Conservation (phyloP, 1,284 basidiomycete species). For the Ustilago esculenta region DNA sequence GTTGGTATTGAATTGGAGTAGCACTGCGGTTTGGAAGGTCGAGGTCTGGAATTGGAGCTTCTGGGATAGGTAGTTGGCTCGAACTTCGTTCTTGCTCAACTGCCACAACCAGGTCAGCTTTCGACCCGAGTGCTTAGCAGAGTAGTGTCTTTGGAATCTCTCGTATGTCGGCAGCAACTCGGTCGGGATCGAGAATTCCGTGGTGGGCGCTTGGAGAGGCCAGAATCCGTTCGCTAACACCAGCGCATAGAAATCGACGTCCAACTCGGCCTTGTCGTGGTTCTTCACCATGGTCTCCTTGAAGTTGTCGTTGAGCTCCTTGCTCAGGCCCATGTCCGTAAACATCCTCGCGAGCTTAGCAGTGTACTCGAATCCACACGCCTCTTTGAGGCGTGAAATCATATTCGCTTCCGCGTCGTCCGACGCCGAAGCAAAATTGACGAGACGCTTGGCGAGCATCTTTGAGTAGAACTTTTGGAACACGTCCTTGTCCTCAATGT, state of each 20-base stretch:
- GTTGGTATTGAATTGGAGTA: slow-evolving; percentile 88
- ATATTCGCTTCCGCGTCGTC: slow-evolving; percentile 97
- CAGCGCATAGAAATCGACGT: slow-evolving; percentile 89
- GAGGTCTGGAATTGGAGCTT: slow-evolving; percentile 96
- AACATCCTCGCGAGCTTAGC: slow-evolving; percentile 99
- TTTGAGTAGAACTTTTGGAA: slow-evolving; percentile 99
- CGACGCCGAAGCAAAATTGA: slow-evolving; percentile 89
- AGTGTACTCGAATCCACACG: slow-evolving; percentile 98
- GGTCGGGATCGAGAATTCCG: slow-evolving; percentile 87
- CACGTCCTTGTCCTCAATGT: slow-evolving; percentile 98
- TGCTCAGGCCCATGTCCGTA: slow-evolving; percentile 94
- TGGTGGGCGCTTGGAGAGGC: slow-evolving; percentile 84
- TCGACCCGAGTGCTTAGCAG: slow-evolving; percentile 90
- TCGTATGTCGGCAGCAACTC: slow-evolving; percentile 89
- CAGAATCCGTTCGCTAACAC: slow-evolving; percentile 96
- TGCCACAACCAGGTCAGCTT: slow-evolving; percentile 99
- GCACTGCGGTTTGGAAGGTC: slow-evolving; percentile 92
- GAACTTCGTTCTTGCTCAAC: slow-evolving; percentile 93
- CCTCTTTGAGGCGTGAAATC: slow-evolving; percentile 98
- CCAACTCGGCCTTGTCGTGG: slow-evolving; percentile 68
- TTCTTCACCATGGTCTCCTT: slow-evolving; percentile 91
- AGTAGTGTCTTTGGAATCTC: slow-evolving; percentile 92
- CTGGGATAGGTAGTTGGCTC: slow-evolving; percentile 89
- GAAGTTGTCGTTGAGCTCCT: slow-evolving; percentile 95
- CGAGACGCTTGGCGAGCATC: slow-evolving; percentile 92